These are phyloP conservation scores for Oryza nivara DNA, from an alignment of 176 grass and related monocot species.

Conservation along the genomic window DNA sequence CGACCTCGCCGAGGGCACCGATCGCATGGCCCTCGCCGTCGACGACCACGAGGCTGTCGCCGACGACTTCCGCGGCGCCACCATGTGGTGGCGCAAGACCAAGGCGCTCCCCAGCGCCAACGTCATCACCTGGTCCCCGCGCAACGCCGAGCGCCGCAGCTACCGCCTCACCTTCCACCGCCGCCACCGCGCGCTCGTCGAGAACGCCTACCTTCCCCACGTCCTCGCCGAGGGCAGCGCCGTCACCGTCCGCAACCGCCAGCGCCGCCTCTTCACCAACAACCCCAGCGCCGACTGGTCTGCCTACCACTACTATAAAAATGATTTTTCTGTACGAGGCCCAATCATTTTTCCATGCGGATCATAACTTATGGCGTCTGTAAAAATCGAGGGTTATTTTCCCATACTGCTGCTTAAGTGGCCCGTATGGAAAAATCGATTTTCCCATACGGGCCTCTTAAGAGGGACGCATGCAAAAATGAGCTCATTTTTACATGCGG, in stretches of 20 bases:
- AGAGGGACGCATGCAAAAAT: too few relatives aligned
- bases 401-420: too few relatives aligned
- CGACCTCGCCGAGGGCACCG: background rate
- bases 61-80: slow-evolving; percentile 36
- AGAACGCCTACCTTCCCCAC: slow-evolving; percentile 45
- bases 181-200: slow-evolving; percentile 16
- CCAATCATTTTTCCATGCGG: too few relatives aligned
- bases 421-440: too few relatives aligned
- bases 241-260: slow-evolving; percentile 48
- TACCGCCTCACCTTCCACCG: slow-evolving; percentile 30
- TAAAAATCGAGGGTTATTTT: too few relatives aligned
- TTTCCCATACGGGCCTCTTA: too few relatives aligned
- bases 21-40: slow-evolving; percentile 39
- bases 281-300: background rate
- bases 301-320: too few relatives aligned
- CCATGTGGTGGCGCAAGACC: slow-evolving; percentile 34
- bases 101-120: background rate
- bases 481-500: too few relatives aligned
- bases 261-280: slow-evolving; percentile 77
- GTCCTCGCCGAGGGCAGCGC: slow-evolving; percentile 49
- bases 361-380: too few relatives aligned
- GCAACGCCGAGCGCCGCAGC: slow-evolving; percentile 2
- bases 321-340: too few relatives aligned
- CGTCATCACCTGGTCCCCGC: slow-evolving; percentile 15
- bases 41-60: slow-evolving; percentile 47